Evolutionary conservation across 2,329 filamentous ascomycete species (phyloP).

Genomic region (Xenoacremonium recifei): DNA sequence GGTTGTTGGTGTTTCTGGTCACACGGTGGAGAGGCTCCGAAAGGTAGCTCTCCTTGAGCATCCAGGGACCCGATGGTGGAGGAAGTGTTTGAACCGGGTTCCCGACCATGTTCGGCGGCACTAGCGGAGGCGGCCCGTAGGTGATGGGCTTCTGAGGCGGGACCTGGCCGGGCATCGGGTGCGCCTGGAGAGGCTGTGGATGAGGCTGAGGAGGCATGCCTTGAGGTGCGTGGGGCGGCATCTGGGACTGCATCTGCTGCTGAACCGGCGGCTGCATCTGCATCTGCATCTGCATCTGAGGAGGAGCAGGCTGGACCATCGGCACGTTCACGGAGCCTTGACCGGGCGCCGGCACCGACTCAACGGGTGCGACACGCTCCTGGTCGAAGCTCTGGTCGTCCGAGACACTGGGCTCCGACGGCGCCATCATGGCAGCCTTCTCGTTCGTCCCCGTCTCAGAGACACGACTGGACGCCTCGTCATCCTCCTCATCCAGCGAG

Average conservation of each 20-base stretch:
- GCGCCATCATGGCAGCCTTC: no score
- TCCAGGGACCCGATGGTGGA: constrained; percentile 46
- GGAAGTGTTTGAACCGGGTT: constrained; percentile 42
- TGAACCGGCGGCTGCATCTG: neutral
- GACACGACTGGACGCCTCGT: constrained; percentile 12
- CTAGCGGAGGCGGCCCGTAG: constrained; percentile 12
- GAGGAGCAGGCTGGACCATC: constrained; percentile 4
- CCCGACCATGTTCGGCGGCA: constrained; percentile 20
- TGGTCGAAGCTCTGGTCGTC: no score
- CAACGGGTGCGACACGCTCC: no score
- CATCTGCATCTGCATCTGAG: constrained; percentile 9
- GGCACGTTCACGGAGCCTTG: neutral
- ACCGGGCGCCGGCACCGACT: no score
- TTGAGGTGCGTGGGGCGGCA: neutral
- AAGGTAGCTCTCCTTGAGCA: constrained; percentile 54
- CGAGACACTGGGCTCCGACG: no score
- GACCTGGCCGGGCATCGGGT: constrained; percentile 7
- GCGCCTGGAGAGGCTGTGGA: constrained; percentile 16
- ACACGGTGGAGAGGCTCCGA: constrained; percentile 45
- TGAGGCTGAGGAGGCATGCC: constrained; percentile 10
- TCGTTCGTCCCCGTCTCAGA: neutral
- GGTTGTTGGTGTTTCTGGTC: constrained; percentile 32
- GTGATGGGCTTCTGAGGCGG: constrained; percentile 10
- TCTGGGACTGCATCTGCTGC: neutral
- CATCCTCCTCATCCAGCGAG: constrained; percentile 33